Conservation (phyloP, 108 stramenopile genomes). For the Discostella stelligeroides region DNA sequence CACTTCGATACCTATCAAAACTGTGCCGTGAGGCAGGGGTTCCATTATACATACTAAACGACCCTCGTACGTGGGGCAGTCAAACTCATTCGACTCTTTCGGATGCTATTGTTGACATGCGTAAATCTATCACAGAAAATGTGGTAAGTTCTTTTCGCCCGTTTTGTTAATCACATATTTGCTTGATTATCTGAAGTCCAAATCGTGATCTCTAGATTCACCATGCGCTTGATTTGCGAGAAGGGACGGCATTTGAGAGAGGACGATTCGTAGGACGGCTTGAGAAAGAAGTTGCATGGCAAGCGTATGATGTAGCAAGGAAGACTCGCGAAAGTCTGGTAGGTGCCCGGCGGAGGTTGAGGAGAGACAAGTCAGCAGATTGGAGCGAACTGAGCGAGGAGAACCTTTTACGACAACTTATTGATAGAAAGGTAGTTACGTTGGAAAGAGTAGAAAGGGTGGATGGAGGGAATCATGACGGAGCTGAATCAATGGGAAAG, state of each 20-base stretch:
- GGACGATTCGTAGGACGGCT: conserved; percentile 70
- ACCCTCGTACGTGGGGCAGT: conserved; percentile 77
- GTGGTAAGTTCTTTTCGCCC: no score
- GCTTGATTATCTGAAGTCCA: no score
- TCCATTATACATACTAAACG: conserved; percentile 80
- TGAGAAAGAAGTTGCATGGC: conserved; percentile 79
- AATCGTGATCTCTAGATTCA: conserved; percentile 10
- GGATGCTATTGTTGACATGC: conserved; percentile 69
- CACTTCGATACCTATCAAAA: conserved; percentile 67
- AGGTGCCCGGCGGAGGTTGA: conserved; percentile 42
- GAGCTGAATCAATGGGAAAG: not conserved
- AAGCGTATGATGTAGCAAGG: conserved; percentile 57
- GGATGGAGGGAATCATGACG: not conserved
- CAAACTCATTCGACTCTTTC: conserved; percentile 64
- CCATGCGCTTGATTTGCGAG: conserved; percentile 56
- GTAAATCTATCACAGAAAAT: conserved; percentile 60
- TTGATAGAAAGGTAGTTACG: conserved; percentile 48
- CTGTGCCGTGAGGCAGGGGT: conserved; percentile 73
- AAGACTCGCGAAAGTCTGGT: conserved; percentile 55
- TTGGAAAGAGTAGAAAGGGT: not conserved
- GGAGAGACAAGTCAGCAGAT: conserved; percentile 52
- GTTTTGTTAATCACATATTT: no score
- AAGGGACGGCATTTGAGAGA: conserved; percentile 71
- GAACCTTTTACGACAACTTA: conserved; percentile 54
- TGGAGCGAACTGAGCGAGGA: conserved; percentile 68